Evolutionary conservation across 192 early-diverging fungal species (phyloP).

Genomic region (Linnemannia hyalina): DNA sequence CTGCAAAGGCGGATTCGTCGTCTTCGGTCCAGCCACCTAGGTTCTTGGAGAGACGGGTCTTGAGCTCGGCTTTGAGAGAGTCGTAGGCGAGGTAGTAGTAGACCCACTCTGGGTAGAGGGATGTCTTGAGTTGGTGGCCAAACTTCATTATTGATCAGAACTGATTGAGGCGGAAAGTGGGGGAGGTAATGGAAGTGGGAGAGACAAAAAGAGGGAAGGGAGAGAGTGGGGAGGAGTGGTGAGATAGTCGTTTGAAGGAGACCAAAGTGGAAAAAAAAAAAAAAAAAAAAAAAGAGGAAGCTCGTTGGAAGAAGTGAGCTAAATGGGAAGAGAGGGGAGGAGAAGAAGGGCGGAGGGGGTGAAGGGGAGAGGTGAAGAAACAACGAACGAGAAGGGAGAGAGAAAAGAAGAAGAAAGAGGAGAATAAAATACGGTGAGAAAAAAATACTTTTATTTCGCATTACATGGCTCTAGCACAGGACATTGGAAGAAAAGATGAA

Average conservation of each 20-base stretch:
- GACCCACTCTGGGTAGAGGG: conserved; percentile 88
- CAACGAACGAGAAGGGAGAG: neutral
- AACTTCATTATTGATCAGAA: conserved; percentile 81
- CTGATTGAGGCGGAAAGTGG: neutral
- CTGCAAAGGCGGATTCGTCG: conserved; percentile 88
- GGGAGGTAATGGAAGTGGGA: neutral
- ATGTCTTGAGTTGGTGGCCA: conserved; percentile 85
- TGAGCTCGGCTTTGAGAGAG: conserved; percentile 88
- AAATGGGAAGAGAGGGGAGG: neutral
- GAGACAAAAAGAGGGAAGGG: neutral
- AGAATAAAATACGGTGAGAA: conserved; percentile 1
- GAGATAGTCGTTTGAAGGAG: neutral
- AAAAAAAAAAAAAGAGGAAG: neutral
- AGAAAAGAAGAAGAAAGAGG: neutral
- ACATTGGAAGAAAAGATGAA: neutral
- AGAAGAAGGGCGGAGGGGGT: neutral
- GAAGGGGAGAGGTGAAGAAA: neutral
- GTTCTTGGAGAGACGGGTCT: conserved; percentile 63
- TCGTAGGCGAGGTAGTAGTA: conserved; percentile 87
- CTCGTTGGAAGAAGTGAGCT: neutral
- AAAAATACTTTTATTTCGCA: neutral
- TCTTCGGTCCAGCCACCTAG: conserved; percentile 82
- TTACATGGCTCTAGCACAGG: conserved; percentile 3
- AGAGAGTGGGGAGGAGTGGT: neutral
- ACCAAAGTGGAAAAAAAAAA: neutral